Evolutionary conservation across 768 basidiomycete genomes (phyloP), one percentile per base, ranked within the genome.

Genomic region (Amylocystis lapponica): DNA sequence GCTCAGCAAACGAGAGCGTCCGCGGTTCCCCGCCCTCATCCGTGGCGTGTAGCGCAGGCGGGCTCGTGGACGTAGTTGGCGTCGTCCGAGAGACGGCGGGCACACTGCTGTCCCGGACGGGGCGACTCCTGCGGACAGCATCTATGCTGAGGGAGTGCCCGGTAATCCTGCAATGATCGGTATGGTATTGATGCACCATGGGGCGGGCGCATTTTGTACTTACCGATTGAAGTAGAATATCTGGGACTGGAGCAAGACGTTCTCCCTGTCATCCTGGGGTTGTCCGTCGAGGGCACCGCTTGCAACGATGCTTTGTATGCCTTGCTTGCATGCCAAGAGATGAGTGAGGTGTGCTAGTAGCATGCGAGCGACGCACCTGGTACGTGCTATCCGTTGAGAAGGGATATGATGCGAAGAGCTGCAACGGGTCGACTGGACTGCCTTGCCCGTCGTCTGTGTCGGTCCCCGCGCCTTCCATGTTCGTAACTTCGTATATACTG

Each of bases 151-250:
- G 31, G 23, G 52, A 36, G 8, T 54, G 46, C 7, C 61, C 62
- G 11, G 57, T 57, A 23, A 57, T 57, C 51, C 47, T 79, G 71
- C 4, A 16, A 23, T 29, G 19, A 20, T 30, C 27, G 8, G 13
- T 37, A 17, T n/a, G 20, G 7, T 2, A 27, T 36, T 7, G 30
- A 27, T 23, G 8, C 13, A 30, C 13, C 17, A 11, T 11, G n/a
- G 25, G 12, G 5, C 12, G 30, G 12, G 11, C 10, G 29, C 21
- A 7, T 17, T 5, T 22, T 13, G 11, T 27, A 29, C 64, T 42
- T 44, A 77, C 79, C 66, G 66, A 62, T 85, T 87, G 61, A 86
- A 88, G 63, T 85, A 88, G 57, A 83, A 88, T 1, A 86, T 69
- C 14, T 75, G 69, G 2, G 77, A 76, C 29, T 70, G 71, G 9